Percentiles rank a stretch among this genome's conserved stretches.
phyloP scores from a whole-genome alignment of 179 eudicot genomes.

The Actinidia chinensis region DNA sequence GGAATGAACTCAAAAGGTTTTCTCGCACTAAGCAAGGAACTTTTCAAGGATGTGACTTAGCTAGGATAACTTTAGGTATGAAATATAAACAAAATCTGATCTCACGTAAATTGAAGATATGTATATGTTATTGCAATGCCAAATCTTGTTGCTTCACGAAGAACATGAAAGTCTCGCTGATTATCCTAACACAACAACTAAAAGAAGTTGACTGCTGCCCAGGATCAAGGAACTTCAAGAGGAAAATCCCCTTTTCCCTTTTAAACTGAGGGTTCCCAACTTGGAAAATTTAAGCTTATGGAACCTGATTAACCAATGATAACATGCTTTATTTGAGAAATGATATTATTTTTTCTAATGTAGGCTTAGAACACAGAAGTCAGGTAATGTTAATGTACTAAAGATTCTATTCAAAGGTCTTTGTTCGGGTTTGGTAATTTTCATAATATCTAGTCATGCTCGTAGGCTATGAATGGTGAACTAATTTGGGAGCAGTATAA shows the following conservation, averaged over 20 bases:
- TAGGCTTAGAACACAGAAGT: neutral
- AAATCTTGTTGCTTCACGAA: neutral
- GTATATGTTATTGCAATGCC: neutral
- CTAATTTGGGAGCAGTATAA: neutral
- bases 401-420: too few relatives aligned
- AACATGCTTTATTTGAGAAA: neutral
- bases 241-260: neutral
- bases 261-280: neutral
- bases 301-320: neutral
- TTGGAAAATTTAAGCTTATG: neutral
- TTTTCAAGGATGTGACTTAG: conserved; percentile 2
- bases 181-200: neutral
- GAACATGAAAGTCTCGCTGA: neutral
- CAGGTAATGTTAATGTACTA: too few relatives aligned
- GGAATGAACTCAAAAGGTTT: conserved; percentile 19
- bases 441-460: neutral
- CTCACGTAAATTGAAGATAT: too few relatives aligned
- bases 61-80: conserved; percentile 21
- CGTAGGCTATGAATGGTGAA: neutral
- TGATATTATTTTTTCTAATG: too few relatives aligned
- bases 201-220: neutral
- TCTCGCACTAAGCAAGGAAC: too few relatives aligned
- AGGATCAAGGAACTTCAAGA: neutral
- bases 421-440: neutral
- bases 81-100: too few relatives aligned